phyloP scores from a whole-genome alignment of 352 stramenopile genomes.

The Peronospora belbahrii region DNA sequence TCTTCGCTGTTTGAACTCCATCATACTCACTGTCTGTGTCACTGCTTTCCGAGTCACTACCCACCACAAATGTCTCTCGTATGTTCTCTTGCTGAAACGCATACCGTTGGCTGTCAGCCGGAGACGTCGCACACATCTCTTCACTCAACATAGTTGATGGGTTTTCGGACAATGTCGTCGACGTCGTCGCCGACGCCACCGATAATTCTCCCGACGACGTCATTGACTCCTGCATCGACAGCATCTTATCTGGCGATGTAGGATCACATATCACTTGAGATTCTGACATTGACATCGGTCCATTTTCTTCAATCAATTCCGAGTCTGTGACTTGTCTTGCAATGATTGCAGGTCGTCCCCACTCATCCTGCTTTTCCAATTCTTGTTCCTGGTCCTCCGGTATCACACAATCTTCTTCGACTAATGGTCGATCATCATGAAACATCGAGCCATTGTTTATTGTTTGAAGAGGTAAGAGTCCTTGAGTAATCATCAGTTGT shows the following conservation, averaged over 20 bases:
- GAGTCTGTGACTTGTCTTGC: slow-evolving; percentile 38
- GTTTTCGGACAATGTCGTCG: slow-evolving; percentile 8
- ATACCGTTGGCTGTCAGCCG: slow-evolving; percentile 27
- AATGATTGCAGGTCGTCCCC: slow-evolving; percentile 13
- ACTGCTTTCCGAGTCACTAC: slow-evolving; percentile 41
- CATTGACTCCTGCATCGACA: slow-evolving; percentile 5
- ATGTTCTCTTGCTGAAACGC: slow-evolving; percentile 49
- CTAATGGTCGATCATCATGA: slow-evolving; percentile 35
- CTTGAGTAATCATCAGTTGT: slow-evolving; percentile 43
- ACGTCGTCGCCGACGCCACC: background rate
- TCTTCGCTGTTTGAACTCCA: background rate
- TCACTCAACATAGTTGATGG: slow-evolving; percentile 9
- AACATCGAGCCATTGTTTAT: slow-evolving; percentile 15
- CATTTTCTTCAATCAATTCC: slow-evolving; percentile 67
- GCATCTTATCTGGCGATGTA: slow-evolving; percentile 1
- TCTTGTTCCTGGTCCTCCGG: slow-evolving; percentile 49
- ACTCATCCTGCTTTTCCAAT: slow-evolving; percentile 50
- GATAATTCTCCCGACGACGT: background rate
- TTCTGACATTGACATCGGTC: slow-evolving; percentile 23
- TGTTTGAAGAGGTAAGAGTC: slow-evolving; percentile 9
- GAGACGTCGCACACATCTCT: slow-evolving; percentile 4
- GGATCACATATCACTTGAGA: slow-evolving; percentile 11
- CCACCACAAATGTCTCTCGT: slow-evolving; percentile 38
- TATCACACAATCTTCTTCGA: slow-evolving; percentile 56
- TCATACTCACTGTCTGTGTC: slow-evolving; percentile 24